These are phyloP conservation scores for Scheffersomyces amazonensis DNA, from an alignment of 805 yeast species.

Conservation along the genomic window DNA sequence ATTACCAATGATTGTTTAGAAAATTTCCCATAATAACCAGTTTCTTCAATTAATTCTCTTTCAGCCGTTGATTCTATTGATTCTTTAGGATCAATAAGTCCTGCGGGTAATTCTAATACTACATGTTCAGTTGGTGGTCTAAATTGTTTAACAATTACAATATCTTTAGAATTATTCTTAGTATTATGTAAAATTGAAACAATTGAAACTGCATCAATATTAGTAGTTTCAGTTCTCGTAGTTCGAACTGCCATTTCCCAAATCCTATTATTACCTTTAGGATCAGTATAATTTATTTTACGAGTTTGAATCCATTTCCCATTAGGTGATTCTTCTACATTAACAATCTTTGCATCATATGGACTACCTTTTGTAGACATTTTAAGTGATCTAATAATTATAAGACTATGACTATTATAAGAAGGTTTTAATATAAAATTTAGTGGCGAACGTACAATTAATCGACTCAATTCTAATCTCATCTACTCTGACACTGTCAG, in stretches of 20 bases:
- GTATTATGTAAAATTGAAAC: conserved; percentile 63
- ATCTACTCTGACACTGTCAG: too few species aligned
- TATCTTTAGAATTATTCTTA: conserved; percentile 32
- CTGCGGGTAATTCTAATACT: conserved; percentile 94
- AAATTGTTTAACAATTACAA: conserved; percentile 81
- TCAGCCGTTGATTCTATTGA: conserved; percentile 74
- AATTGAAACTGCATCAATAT: conserved; percentile 89
- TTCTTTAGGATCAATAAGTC: conserved; percentile 84
- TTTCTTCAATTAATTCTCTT: conserved; percentile 87
- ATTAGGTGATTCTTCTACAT: conserved; percentile 26
- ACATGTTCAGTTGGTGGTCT: conserved; percentile 90
- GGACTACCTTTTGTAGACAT: conserved; percentile 27
- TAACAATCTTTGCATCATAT: conserved; percentile 27
- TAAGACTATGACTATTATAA: too few species aligned
- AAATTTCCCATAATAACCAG: conserved; percentile 81
- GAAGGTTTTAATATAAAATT: too few species aligned
- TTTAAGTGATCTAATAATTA: not conserved
- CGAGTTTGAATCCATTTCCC: conserved; percentile 53
- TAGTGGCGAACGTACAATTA: too few species aligned
- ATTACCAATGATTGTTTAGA: conserved; percentile 32
- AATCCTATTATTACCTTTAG: conserved; percentile 61
- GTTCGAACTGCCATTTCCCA: conserved; percentile 92
- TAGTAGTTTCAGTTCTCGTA: conserved; percentile 59
- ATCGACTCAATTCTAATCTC: too few species aligned
- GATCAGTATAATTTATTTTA: conserved; percentile 68